These are phyloP conservation scores for Plasmodium adleri DNA, from an alignment of 169 alveolate species.

Conservation along the genomic window DNA sequence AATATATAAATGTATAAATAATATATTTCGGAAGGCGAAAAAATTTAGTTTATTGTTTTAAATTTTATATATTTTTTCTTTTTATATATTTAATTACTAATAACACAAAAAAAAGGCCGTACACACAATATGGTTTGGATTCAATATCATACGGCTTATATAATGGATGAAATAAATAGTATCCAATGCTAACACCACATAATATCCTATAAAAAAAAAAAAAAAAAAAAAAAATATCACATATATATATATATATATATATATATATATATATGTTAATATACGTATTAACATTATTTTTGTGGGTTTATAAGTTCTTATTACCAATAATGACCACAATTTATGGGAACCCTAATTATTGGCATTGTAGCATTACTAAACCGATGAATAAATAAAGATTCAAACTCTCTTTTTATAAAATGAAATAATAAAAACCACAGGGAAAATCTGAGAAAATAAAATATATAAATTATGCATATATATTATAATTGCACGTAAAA, in stretches of 20 bases:
- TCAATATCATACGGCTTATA: conserved; percentile 87
- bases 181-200: conserved; percentile 93
- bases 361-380: conserved; percentile 99
- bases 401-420: conserved; percentile 97
- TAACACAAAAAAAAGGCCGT: conserved; percentile 79
- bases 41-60: too few species aligned
- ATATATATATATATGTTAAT: conserved; percentile 17
- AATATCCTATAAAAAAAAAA: conserved; percentile 81
- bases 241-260: conserved; percentile 9
- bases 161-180: conserved; percentile 95
- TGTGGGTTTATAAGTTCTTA: too few species aligned
- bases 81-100: conserved; percentile 36
- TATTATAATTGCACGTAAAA: not conserved
- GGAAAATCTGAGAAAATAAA: conserved; percentile 23
- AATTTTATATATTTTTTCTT: not conserved
- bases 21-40: too few species aligned
- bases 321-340: conserved; percentile 98
- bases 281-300: conserved; percentile 46
- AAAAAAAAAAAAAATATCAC: not conserved
- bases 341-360: conserved; percentile 92
- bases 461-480: not conserved
- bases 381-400: conserved; percentile 96
- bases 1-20: not conserved
- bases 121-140: conserved; percentile 74
- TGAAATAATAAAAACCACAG: conserved; percentile 91